Evolutionary conservation across 352 stramenopile genomes (phyloP), one percentile per base, ranked within the genome.

Genomic region (Globisporangium megalacanthum): DNA sequence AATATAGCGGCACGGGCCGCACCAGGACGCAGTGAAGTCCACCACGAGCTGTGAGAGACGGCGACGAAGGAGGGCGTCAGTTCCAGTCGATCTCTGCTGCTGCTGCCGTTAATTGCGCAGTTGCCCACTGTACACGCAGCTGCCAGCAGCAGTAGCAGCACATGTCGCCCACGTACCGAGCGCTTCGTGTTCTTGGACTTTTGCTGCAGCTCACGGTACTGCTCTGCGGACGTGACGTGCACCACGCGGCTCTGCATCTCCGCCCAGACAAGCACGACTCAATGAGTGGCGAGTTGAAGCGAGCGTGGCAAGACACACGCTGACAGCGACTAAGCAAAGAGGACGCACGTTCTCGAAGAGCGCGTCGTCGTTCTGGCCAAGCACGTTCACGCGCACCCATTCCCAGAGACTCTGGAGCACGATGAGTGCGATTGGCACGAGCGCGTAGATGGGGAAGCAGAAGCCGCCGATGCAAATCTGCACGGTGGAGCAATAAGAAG

Each of bases 11-110:
- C 89, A 97, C 19, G 89, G 87, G 6, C 79, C 81, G 49, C 89
- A 97, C 87, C 89, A 97, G 25, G 85, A 82, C 4, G 89, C 89
- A 15, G 84, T 92, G 64, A 96, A 97, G 63, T 95, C 85, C 53
- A 96, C 79, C 4, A 95, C 76, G 25, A 89, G 64, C 75, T 84
- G 48, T 44, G 35, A 45, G 47, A 39, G 47, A 37, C 5, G 17
- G 42, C 11, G 10, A 46, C n/a, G 25, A 4, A 50, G 6, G 22
- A n/a, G n/a, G 31, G 45, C 15, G 45, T 49, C 5, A 49, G 45
- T 33, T 4, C 10, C 31, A 29, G 25, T 33, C 17, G 17, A 3
- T 7, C 45, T 49, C 19, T 13, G 35, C 35, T 13, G 6, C 35
- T 1, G 10, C 10, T 5, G 35, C 35, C 35, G n/a, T n/a, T n/a